Evolutionary conservation across 768 basidiomycete genomes (phyloP).

Genomic region (Lanmaoa rubissima): DNA sequence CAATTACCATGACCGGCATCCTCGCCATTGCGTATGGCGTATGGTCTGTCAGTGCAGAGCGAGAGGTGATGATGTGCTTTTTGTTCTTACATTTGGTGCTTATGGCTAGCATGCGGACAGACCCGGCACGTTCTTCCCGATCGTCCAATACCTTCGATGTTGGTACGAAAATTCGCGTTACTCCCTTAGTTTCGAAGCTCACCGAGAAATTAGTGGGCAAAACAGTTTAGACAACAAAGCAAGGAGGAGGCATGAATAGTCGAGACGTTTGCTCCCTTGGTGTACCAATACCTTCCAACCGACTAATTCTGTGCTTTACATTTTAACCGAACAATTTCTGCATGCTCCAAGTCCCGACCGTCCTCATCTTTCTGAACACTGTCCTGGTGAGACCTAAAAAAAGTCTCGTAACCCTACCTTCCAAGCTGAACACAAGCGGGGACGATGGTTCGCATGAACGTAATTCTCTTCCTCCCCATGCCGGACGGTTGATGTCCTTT

Average conservation of each 20-base stretch:
- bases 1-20: constrained; percentile 68
- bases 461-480: background rate
- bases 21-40: constrained; percentile 60
- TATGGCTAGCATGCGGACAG: constrained; percentile 35
- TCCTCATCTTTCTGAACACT: background rate
- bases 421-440: background rate
- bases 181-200: constrained; percentile 2
- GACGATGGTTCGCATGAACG: background rate
- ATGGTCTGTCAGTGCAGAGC: constrained; percentile 72
- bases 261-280: background rate
- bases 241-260: constrained; percentile 14
- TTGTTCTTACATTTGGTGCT: constrained; percentile 2
- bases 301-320: background rate
- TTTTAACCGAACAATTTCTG: background rate
- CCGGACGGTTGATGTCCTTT: background rate
- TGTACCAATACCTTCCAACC: background rate
- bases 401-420: background rate
- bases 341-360: background rate
- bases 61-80: constrained; percentile 54
- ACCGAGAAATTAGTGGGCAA: constrained; percentile 43
- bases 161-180: constrained; percentile 43
- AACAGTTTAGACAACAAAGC: constrained; percentile 41
- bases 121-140: constrained; percentile 56
- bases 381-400: background rate
- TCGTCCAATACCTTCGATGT: constrained; percentile 76